phyloP scores from a whole-genome alignment of 2,329 filamentous ascomycete genomes.

The Xylariaceae sp. region DNA sequence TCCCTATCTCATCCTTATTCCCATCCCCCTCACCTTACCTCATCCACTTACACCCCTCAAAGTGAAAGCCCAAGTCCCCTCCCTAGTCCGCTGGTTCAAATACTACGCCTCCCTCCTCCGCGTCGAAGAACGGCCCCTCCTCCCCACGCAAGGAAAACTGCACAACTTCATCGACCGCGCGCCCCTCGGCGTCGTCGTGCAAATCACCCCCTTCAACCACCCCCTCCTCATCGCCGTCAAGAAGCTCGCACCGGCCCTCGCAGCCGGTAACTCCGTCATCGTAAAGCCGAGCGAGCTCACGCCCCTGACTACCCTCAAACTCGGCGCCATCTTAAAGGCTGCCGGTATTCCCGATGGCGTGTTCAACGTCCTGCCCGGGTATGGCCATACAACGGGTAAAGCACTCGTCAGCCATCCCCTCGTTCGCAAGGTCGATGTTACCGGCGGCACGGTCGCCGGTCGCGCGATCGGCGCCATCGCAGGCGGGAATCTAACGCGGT shows the following conservation, averaged over 20 bases:
- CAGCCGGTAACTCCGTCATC: conserved; percentile 54
- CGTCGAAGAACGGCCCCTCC: conserved; percentile 60
- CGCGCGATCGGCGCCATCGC: conserved; percentile 62
- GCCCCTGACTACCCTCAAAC: conserved; percentile 54
- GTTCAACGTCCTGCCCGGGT: conserved; percentile 56
- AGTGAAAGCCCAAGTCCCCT: conserved; percentile 61
- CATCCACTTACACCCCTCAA: neutral
- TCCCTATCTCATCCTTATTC: neutral
- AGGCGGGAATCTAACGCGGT: conserved; percentile 61
- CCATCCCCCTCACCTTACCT: no score
- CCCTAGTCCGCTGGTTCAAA: conserved; percentile 63
- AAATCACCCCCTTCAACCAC: conserved; percentile 56
- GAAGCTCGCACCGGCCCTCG: conserved; percentile 57
- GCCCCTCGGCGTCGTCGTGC: conserved; percentile 53
- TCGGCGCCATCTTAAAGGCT: conserved; percentile 55
- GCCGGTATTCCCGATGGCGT: conserved; percentile 68
- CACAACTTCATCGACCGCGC: conserved; percentile 52
- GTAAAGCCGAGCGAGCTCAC: conserved; percentile 60
- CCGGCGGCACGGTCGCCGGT: conserved; percentile 67
- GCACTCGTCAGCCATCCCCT: conserved; percentile 48
- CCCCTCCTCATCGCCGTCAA: conserved; percentile 54
- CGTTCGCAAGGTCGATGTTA: conserved; percentile 66
- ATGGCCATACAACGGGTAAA: conserved; percentile 48
- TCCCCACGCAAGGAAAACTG: conserved; percentile 58
- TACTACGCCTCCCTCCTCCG: conserved; percentile 65